A percentile compares a stretch with the other conserved stretches of the same genome.
phyloP scores from a whole-genome alignment of 345 rosid genomes.

The Pelargonium nanum region DNA sequence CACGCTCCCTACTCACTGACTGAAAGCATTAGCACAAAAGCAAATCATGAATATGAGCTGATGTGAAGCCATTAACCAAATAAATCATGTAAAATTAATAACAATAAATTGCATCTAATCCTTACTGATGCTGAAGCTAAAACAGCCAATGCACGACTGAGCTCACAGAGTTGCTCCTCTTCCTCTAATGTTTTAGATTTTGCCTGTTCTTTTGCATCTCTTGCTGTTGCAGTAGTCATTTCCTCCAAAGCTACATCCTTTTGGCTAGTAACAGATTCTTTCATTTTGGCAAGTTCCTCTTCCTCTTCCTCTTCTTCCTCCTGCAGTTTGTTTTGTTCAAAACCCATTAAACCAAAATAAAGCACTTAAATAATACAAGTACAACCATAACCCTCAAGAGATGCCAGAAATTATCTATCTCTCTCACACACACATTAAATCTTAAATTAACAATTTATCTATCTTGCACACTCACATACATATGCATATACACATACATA shows the following conservation, averaged over 20 bases:
- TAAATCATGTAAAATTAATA: slow-evolving; percentile 1
- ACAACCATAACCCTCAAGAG: too few species aligned
- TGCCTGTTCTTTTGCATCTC: slow-evolving; percentile 62
- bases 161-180: slow-evolving; percentile 95
- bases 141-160: slow-evolving; percentile 91
- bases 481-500: too few species aligned
- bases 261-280: slow-evolving; percentile 50
- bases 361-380: not conserved
- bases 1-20: slow-evolving; percentile 96
- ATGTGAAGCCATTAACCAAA: not conserved
- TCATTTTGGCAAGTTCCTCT: slow-evolving; percentile 76
- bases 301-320: slow-evolving; percentile 92
- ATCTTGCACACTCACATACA: too few species aligned
- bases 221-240: slow-evolving; percentile 57
- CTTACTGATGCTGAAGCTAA: slow-evolving; percentile 95
- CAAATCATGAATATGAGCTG: slow-evolving; percentile 11
- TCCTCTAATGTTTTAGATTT: slow-evolving; percentile 79
- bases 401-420: not conserved
- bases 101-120: slow-evolving; percentile 5
- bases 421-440: too few species aligned
- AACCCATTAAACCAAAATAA: slow-evolving; percentile 7
- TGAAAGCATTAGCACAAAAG: slow-evolving; percentile 25
- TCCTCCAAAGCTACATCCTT: slow-evolving; percentile 79
- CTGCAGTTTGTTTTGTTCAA: slow-evolving; percentile 19
- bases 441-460: not conserved